A percentile compares a stretch with the other conserved stretches of the same genome.
These are phyloP conservation scores for Aspergillus hortae DNA, from an alignment of 2,329 filamentous ascomycete species.

Conservation along the genomic window DNA sequence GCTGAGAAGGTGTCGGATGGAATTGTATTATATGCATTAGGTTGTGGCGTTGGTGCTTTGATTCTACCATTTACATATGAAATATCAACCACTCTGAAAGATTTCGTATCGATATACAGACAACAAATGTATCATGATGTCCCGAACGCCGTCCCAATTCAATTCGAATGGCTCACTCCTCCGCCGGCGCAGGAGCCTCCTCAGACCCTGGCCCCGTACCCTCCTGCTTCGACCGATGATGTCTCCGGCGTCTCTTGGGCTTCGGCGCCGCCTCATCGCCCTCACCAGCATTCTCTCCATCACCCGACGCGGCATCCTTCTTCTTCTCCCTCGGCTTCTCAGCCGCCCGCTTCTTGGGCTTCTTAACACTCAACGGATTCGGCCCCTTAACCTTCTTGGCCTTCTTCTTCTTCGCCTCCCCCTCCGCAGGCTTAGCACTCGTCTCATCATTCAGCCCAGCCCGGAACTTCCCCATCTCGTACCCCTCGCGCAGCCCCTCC, in stretches of 20 bases:
- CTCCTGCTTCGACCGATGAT: constrained; percentile 23
- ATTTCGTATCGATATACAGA: background rate
- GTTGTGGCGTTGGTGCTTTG: too few species aligned
- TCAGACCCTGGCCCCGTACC: background rate
- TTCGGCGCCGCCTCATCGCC: constrained; percentile 24
- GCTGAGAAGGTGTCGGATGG: background rate
- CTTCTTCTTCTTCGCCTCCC: constrained; percentile 29
- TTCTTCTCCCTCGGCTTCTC: constrained; percentile 17
- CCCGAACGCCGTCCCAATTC: constrained; percentile 29
- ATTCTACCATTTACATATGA: too few species aligned
- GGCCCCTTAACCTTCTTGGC: constrained; percentile 40
- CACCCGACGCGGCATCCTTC: constrained; percentile 12
- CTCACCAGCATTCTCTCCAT: constrained; percentile 16
- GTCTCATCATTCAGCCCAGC: constrained; percentile 35
- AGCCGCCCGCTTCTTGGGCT: constrained; percentile 38
- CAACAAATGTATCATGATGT: background rate
- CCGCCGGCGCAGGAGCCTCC: constrained; percentile 12
- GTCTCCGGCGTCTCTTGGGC: constrained; percentile 33
- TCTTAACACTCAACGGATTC: constrained; percentile 48
- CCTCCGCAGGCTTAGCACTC: constrained; percentile 3
- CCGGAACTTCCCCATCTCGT: constrained; percentile 47
- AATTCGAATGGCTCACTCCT: constrained; percentile 11
- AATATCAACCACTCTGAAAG: too few species aligned
- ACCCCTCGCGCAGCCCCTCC: constrained; percentile 39
- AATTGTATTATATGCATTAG: constrained; percentile 3